Base-by-base conservation (phyloP, 495 filamentous ascomycete genomes). In the Aspergillus cavernicola region DNA sequence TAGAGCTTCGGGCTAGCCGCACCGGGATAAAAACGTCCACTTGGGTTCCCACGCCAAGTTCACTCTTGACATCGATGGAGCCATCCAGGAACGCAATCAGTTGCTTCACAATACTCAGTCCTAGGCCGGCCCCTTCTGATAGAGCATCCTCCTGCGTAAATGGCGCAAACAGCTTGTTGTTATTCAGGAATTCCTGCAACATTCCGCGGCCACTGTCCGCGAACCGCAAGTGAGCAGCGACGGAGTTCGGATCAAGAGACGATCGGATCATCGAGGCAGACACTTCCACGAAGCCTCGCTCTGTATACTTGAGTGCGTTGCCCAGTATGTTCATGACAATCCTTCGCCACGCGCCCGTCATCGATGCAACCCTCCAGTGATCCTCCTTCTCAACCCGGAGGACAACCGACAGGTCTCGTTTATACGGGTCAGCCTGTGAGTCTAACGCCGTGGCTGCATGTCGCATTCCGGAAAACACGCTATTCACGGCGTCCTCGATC, bases 271-370 rank as follows among this genome's bases (percentile, higher is more conserved):
- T 28, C 64, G 73, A 48, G 19, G 86, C 66, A 0, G 66, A 71
- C 11, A 88, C 67, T 40, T 79, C 74, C 37, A 89, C 81, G 53
- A 72, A 80, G 5, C 87, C 87, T 0, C 68, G 58, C 16, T 60
- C 58, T 5, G 83, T 88, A 56, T 85, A 89, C 55, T 91, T 91
- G 39, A 89, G 68, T 0, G 87, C 79, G 60, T 91, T 91, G 11
- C 86, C 84, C 32, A 87, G 76, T 1, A 90, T 61, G 58, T 91
- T 89, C 81, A 88, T 85, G 22, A 90, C 73, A 12, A 89, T 74
- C 20, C 86, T 70, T 19, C 83, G 72, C 65, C 86, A 75, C 0
- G 82, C 85, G 4, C 85, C 85, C 0, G 83, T 77, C 15, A 87
- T 75, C 0, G 79, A 78, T 2, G 66, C 63, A 55, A 84, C 82